Evolutionary conservation across 495 filamentous ascomycete genomes (phyloP).

Genomic region (Talaromyces borbonicus): DNA sequence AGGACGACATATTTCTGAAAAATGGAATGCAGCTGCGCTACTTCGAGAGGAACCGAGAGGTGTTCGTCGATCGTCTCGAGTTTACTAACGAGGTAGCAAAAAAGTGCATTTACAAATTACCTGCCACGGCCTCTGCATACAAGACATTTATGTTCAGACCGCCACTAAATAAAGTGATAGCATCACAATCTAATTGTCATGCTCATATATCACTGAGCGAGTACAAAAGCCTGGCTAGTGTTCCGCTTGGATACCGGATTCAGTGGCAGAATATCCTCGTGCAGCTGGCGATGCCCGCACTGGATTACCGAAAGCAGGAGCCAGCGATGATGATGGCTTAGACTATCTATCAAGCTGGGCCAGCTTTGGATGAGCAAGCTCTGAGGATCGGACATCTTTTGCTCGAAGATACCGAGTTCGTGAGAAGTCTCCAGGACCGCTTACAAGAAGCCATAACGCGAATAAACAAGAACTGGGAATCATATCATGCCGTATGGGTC

Average conservation of each 20-base stretch:
- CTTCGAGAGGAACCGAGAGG: constrained; percentile 5
- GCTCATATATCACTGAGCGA: constrained; percentile 35
- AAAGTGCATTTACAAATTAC: constrained; percentile 27
- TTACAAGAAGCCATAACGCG: constrained; percentile 15
- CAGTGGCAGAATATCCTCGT: constrained; percentile 48
- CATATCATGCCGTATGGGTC: constrained; percentile 22
- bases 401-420: constrained; percentile 18
- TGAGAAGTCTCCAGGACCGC: constrained; percentile 9
- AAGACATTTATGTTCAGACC: constrained; percentile 26
- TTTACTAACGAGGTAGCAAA: constrained; percentile 8
- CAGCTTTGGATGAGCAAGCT: not conserved
- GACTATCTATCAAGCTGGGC: constrained; percentile 29
- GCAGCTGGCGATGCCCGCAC: constrained; percentile 33
- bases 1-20: constrained; percentile 8
- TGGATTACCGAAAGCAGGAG: constrained; percentile 38
- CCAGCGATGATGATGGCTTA: constrained; percentile 40
- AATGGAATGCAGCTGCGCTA: constrained; percentile 6
- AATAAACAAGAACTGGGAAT: constrained; percentile 43
- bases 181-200: constrained; percentile 34
- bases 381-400: constrained; percentile 18
- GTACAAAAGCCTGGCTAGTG: constrained; percentile 35
- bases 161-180: constrained; percentile 29
- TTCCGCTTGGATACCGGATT: constrained; percentile 37
- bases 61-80: not conserved
- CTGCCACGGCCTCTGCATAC: constrained; percentile 12